Evolutionary conservation across 2,329 filamentous ascomycete species (phyloP).

Genomic region (Aspergillus sclerotialis): DNA sequence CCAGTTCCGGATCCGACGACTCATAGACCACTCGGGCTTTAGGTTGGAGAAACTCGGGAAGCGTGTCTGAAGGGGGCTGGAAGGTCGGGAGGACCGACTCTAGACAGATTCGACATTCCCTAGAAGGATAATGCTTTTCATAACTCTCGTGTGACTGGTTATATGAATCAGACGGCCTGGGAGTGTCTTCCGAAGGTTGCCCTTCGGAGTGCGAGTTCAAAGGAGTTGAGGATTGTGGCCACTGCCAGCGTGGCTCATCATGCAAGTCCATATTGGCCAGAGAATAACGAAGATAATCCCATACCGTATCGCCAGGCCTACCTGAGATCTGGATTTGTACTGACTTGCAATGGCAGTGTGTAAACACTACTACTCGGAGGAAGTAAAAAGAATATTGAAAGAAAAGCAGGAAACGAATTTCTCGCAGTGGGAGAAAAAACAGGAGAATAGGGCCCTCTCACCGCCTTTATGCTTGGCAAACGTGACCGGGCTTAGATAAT

Average conservation of each 20-base stretch:
- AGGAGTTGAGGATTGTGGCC: slow-evolving; percentile 9
- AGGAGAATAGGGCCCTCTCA: slow-evolving; percentile 17
- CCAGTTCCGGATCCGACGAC: slow-evolving; percentile 65
- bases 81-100: slow-evolving; percentile 62
- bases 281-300: slow-evolving; percentile 3
- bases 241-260: slow-evolving; percentile 21
- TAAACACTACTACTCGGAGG: background rate
- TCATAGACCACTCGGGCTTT: slow-evolving; percentile 59
- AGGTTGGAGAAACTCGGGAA: slow-evolving; percentile 52
- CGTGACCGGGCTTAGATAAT: slow-evolving; percentile 8
- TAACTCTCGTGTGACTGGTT: slow-evolving; percentile 15
- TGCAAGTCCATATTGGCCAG: slow-evolving; percentile 10
- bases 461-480: slow-evolving; percentile 11
- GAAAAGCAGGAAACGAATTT: slow-evolving; percentile 10
- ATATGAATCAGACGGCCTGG: slow-evolving; percentile 8
- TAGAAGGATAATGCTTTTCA: slow-evolving; percentile 55
- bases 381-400: slow-evolving; percentile 8
- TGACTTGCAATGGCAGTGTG: too few species aligned
- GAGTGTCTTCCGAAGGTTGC: slow-evolving; percentile 7
- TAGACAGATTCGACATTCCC: slow-evolving; percentile 84
- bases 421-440: slow-evolving; percentile 8
- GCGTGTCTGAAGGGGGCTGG: slow-evolving; percentile 45
- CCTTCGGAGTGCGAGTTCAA: slow-evolving; percentile 4
- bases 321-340: slow-evolving; percentile 9
- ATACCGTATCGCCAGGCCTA: slow-evolving; percentile 11